Base-by-base conservation (phyloP, 2,329 filamentous ascomycete species). In the Ustilaginoidea virens region DNA sequence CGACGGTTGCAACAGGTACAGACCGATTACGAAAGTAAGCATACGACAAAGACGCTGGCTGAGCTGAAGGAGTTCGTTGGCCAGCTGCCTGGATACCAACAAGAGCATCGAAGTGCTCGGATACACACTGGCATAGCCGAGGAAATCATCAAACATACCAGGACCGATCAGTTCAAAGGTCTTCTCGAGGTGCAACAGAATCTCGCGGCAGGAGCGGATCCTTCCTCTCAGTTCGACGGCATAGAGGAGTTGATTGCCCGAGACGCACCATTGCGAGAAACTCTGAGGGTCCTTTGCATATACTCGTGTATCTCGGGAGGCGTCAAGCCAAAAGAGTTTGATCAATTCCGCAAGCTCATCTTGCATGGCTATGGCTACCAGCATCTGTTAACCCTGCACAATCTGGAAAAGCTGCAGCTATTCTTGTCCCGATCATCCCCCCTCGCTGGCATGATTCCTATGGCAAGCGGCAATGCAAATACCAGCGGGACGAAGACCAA, bases 1-100 rank as follows among this genome's bases (percentile, higher is more conserved):
- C 74, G 85, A 17, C 75, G 87, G 9, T 61, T 98, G 15, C 80
- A 81, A 61, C 66, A 58, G 43, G 82, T 98, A 10, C 81, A 81
- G 61, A 65, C 54, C 41, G 86, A 94, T 46, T 92, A 92, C 48
- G 85, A 96, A 47, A 82, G 90, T 46, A 80, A 87, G 36, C 82
- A 93, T 49, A 73, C 72, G 27, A 79, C 81, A 4, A 92, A 90
- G 49, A 86, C 81, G 2, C 85, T 90, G 12, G 75, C 83, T 4
- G 90, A 98, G 49, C 70, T 98, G 18, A 80, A 85, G 40, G 85
- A 92, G 15, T 94, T 96, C 48, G 90, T 98, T n/a, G 76, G 77
- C 42, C 92, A 92, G 49, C 61, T 98, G 16, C 87, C 90, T 1
- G 77, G 75, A 8, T 93, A 92, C 43, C 87, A 96, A 53, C 77